Conservation (phyloP, 2,329 filamentous ascomycete species). For the Fusarium abutilonis region DNA sequence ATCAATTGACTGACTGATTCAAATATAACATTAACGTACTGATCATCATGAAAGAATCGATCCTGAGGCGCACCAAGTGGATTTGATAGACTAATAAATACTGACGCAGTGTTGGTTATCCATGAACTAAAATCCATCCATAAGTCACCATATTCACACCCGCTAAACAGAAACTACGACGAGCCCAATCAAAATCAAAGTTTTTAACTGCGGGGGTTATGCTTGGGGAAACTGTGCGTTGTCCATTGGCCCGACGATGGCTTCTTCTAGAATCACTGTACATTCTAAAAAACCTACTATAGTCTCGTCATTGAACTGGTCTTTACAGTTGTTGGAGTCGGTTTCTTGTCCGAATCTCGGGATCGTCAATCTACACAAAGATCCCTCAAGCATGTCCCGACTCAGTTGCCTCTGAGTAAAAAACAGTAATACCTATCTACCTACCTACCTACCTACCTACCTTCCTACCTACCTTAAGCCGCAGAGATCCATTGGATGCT, state of each 20-base stretch:
- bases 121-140: neutral
- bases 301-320: constrained; percentile 1
- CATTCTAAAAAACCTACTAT: too few relatives aligned
- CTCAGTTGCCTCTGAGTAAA: neutral
- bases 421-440: too few relatives aligned
- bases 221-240: constrained; percentile 32
- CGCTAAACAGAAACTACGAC: constrained; percentile 3
- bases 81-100: constrained; percentile 32
- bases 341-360: too few relatives aligned
- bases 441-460: neutral
- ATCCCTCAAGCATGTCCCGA: neutral
- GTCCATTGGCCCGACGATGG: constrained; percentile 43
- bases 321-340: neutral
- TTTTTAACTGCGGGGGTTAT: constrained; percentile 43
- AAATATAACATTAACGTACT: constrained; percentile 7
- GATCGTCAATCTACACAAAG: too few relatives aligned
- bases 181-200: constrained; percentile 24
- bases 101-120: constrained; percentile 17
- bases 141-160: constrained; percentile 6
- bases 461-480: neutral
- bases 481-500: constrained; percentile 23
- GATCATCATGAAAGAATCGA: constrained; percentile 30
- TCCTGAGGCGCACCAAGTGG: constrained; percentile 11
- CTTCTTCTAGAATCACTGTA: constrained; percentile 27
- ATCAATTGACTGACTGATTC: constrained; percentile 3